These are phyloP conservation scores for Eucalyptus curtisii DNA, from an alignment of 345 rosid species.

Conservation along the genomic window DNA sequence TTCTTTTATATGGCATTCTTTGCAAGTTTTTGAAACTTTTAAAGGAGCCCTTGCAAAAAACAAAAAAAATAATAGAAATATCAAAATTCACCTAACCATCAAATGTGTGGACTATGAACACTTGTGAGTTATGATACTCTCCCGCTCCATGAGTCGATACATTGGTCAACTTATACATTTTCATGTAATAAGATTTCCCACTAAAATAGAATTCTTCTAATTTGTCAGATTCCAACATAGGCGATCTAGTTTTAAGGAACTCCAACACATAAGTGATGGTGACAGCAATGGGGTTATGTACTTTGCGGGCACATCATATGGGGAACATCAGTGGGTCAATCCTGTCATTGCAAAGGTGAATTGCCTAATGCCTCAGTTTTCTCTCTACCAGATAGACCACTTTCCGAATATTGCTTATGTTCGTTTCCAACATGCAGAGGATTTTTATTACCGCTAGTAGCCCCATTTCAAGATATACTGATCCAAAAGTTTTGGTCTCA, in stretches of 20 bases:
- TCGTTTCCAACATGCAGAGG: slow-evolving; percentile 35
- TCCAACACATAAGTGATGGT: slow-evolving; percentile 93
- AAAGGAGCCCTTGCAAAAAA: not conserved
- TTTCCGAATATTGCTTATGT: not conserved
- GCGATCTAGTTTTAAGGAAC: slow-evolving; percentile 89
- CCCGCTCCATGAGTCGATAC: not conserved
- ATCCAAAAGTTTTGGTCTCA: slow-evolving; percentile 78
- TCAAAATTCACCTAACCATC: not conserved
- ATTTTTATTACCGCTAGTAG: slow-evolving; percentile 64
- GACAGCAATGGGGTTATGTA: slow-evolving; percentile 91
- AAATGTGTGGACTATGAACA: not conserved
- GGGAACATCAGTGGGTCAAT: slow-evolving; percentile 95
- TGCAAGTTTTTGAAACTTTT: not conserved
- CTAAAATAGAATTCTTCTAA: not conserved
- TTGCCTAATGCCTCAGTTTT: not conserved
- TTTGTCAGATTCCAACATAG: slow-evolving; percentile 57
- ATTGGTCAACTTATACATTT: not conserved
- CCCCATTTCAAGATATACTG: slow-evolving; percentile 78
- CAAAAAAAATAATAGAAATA: not conserved
- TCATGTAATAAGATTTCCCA: not conserved
- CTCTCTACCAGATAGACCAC: not conserved
- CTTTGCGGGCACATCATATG: slow-evolving; percentile 82
- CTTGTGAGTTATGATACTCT: not conserved
- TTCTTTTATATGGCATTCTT: not conserved
- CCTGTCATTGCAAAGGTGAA: slow-evolving; percentile 84